Evolutionary conservation across 164 flowering plant species (phyloP).

Genomic region (Paratinospora sagittata): DNA sequence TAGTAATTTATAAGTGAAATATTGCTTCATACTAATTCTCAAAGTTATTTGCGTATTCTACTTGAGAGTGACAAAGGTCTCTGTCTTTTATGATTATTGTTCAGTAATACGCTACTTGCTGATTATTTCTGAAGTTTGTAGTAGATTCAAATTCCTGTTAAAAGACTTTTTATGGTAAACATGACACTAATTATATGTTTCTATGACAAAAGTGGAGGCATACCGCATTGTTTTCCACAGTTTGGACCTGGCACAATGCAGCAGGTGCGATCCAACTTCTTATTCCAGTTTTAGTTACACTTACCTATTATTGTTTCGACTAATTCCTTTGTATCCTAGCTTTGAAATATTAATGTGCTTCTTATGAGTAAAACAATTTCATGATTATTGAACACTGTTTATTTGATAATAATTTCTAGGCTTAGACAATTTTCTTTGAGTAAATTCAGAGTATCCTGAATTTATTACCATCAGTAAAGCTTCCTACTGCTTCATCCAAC

Average conservation of each 20-base stretch:
- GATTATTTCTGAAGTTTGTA: not conserved
- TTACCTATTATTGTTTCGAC: not conserved
- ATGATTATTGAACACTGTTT: not conserved
- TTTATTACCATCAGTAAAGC: too few species aligned
- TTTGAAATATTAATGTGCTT: not conserved
- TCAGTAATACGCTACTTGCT: not conserved
- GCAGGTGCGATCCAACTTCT: constrained; percentile 48
- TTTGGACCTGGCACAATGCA: constrained; percentile 95
- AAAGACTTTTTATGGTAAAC: not conserved
- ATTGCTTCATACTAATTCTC: too few species aligned
- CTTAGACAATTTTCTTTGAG: too few species aligned
- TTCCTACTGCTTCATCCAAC: too few species aligned
- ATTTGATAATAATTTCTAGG: too few species aligned
- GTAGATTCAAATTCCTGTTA: not conserved
- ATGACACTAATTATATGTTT: constrained; percentile 17
- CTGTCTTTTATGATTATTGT: not conserved
- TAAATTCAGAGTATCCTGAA: too few species aligned
- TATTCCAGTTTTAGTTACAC: not conserved
- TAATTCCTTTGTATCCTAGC: not conserved
- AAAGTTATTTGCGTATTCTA: too few species aligned
- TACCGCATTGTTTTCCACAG: constrained; percentile 98
- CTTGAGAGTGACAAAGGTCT: not conserved
- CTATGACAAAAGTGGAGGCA: constrained; percentile 65
- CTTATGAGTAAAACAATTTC: not conserved
- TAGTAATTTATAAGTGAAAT: not conserved